These are phyloP conservation scores for Mitragyna speciosa DNA, from an alignment of 257 asterid genomes.

Conservation along the genomic window DNA sequence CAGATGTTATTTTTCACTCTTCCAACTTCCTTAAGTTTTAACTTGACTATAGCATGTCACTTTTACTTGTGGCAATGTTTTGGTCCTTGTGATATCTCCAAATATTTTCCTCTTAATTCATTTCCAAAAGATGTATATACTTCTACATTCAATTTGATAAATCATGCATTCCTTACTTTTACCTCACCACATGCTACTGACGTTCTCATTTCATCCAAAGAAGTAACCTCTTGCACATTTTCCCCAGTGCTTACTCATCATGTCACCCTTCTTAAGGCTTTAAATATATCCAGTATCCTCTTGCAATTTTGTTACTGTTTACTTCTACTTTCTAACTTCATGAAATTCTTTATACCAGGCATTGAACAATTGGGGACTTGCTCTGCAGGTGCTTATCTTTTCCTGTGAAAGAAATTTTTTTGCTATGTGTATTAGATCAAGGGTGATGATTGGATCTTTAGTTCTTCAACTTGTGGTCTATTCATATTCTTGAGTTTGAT, in stretches of 20 bases:
- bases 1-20: not conserved
- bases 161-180: too few relatives aligned
- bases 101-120: not conserved
- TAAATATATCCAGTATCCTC: not conserved
- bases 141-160: not conserved
- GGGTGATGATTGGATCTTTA: constrained; percentile 10
- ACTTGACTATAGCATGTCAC: not conserved
- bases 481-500: constrained; percentile 7
- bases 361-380: constrained; percentile 99
- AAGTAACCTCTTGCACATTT: not conserved
- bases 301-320: constrained; percentile 7
- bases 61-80: not conserved
- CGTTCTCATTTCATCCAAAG: constrained; percentile 4
- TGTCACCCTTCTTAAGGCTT: not conserved
- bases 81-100: not conserved
- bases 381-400: constrained; percentile 75
- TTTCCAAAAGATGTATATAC: not conserved
- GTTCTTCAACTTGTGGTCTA: constrained; percentile 12
- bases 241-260: not conserved
- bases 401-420: constrained; percentile 7
- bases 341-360: constrained; percentile 57
- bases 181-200: not conserved
- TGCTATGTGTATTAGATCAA: constrained; percentile 4
- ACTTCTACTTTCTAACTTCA: constrained; percentile 30
- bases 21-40: not conserved